A percentile compares a stretch with the other conserved stretches of the same genome.
Evolutionary conservation across 306 rosid species (phyloP).

Genomic region (Chamaecrista fasciculata): DNA sequence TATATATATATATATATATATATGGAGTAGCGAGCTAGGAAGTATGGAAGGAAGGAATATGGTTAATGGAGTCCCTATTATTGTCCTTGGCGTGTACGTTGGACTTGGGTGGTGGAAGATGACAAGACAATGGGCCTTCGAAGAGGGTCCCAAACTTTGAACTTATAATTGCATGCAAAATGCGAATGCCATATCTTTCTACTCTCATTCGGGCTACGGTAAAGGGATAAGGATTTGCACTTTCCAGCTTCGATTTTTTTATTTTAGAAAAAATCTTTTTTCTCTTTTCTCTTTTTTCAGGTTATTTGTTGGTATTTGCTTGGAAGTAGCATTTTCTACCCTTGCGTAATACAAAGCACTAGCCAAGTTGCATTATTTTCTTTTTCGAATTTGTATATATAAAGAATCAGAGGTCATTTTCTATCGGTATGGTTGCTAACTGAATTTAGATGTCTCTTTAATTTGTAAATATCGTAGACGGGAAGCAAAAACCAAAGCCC

Average conservation of each 20-base stretch:
- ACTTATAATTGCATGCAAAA: background rate
- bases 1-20: too few species aligned
- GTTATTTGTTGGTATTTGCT: background rate
- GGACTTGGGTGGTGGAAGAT: background rate
- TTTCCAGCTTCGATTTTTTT: background rate
- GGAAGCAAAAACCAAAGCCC: background rate
- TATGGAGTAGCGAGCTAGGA: background rate
- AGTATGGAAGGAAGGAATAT: background rate
- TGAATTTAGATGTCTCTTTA: background rate
- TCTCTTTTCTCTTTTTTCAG: background rate
- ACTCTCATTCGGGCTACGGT: background rate
- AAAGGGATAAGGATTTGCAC: background rate
- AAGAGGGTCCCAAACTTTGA: background rate
- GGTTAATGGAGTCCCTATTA: background rate
- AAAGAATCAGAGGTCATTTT: background rate
- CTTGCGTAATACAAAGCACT: background rate
- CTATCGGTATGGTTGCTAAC: background rate
- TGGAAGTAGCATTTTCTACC: background rate
- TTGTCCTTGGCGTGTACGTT: constrained; percentile 11
- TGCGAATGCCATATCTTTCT: background rate
- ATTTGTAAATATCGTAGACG: background rate
- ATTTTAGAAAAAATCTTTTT: too few species aligned
- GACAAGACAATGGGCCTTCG: background rate
- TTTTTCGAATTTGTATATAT: background rate
- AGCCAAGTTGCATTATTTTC: background rate